Percentiles rank a stretch among this genome's conserved stretches.
These are phyloP conservation scores for Hexamita inflata DNA, from an alignment of 208 protist species.

Conservation along the genomic window DNA sequence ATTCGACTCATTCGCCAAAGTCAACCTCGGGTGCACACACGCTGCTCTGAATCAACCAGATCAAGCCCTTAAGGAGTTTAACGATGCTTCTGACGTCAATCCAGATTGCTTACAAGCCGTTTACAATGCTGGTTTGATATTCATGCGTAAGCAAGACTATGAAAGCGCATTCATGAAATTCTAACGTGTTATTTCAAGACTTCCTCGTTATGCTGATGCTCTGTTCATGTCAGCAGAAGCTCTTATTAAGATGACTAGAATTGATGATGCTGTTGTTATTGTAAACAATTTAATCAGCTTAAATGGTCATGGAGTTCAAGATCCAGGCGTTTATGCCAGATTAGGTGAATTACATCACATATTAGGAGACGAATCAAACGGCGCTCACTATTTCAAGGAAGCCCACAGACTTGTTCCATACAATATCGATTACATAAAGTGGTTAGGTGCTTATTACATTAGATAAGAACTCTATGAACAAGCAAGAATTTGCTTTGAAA, in stretches of 20 bases:
- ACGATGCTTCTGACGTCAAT: constrained; percentile 4
- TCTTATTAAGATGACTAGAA: not conserved
- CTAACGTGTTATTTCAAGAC: not conserved
- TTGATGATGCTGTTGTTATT: not conserved
- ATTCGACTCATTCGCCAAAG: constrained; percentile 12
- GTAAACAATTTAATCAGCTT: not conserved
- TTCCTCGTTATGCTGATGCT: constrained; percentile 18
- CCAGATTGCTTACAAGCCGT: not conserved
- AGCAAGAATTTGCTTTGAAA: constrained; percentile 17
- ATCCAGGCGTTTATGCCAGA: not conserved
- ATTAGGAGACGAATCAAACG: not conserved
- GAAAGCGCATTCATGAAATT: not conserved
- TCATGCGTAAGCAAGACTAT: constrained; percentile 3
- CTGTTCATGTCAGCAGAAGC: constrained; percentile 1
- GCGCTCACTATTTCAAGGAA: constrained; percentile 24
- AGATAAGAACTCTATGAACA: constrained; percentile 23
- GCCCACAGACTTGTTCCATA: constrained; percentile 20
- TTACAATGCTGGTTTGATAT: constrained; percentile 10
- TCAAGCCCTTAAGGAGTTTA: not conserved
- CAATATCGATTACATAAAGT: constrained; percentile 1
- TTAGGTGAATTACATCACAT: constrained; percentile 10
- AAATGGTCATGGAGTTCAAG: not conserved
- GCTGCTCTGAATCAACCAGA: not conserved
- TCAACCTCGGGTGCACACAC: constrained; percentile 17
- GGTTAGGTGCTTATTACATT: constrained; percentile 15